Evolutionary conservation across 768 basidiomycete species (phyloP).

Genomic region (Pseudohyphozyma bogoriensis): DNA sequence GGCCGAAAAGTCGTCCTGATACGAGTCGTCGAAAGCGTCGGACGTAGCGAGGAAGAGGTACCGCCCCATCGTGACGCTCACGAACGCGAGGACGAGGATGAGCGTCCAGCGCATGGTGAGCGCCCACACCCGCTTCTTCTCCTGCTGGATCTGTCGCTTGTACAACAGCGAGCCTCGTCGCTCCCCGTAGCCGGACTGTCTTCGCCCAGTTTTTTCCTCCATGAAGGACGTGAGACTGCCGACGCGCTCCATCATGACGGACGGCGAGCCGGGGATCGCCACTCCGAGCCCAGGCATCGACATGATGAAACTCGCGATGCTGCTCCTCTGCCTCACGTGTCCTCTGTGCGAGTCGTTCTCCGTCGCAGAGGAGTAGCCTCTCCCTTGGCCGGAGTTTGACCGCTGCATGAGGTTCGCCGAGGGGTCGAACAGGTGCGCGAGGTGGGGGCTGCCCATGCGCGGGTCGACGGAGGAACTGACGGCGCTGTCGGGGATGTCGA

Average conservation of each 20-base stretch:
- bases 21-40: not conserved
- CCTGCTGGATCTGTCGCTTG: not conserved
- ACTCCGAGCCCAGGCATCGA: not conserved
- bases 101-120: not conserved
- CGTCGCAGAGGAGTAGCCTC: not conserved
- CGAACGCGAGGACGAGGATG: not conserved
- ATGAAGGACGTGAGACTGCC: constrained; percentile 11
- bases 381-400: not conserved
- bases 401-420: not conserved
- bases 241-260: constrained; percentile 2
- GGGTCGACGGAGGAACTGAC: not conserved
- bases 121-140: not conserved
- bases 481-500: no score
- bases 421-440: no score
- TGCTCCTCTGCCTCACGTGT: not conserved
- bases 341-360: not conserved
- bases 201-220: not conserved
- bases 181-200: not conserved
- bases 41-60: not conserved
- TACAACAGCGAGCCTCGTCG: not conserved
- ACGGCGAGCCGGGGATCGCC: not conserved
- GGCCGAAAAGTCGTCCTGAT: not conserved
- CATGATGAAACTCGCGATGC: not conserved
- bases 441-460: not conserved
- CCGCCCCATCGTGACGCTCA: no score